phyloP scores from a whole-genome alignment of 179 eudicot genomes.

The Nepenthes alata region DNA sequence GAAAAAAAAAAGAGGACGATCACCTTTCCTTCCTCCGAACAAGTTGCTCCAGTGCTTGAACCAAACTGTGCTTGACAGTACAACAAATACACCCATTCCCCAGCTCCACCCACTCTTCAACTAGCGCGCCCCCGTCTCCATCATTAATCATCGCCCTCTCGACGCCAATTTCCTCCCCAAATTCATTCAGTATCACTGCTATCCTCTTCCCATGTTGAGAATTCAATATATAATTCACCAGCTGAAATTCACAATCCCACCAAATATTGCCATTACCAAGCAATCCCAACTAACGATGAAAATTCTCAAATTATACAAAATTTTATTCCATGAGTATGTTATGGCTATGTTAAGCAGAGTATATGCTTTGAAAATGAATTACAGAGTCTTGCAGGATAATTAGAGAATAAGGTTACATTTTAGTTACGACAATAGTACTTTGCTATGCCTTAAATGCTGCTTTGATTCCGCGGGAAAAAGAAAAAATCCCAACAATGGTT shows the following conservation, averaged over 20 bases:
- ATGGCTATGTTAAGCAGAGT: not conserved
- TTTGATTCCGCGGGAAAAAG: no score
- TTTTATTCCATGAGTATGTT: not conserved
- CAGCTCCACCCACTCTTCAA: conserved; percentile 94
- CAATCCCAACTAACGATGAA: not conserved
- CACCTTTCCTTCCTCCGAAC: conserved; percentile 75
- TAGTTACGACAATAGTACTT: no score
- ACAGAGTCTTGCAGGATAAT: not conserved
- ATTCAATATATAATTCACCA: conserved; percentile 77
- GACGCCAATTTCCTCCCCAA: conserved; percentile 90
- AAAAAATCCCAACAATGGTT: no score
- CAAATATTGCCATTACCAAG: not conserved
- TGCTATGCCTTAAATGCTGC: no score
- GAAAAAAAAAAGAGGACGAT: not conserved
- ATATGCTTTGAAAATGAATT: no score
- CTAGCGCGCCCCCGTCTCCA: conserved; percentile 72
- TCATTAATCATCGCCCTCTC: conserved; percentile 95
- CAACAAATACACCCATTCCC: conserved; percentile 93
- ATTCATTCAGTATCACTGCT: conserved; percentile 87
- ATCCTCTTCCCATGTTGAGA: conserved; percentile 86
- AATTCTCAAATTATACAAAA: no score
- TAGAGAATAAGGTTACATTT: no score
- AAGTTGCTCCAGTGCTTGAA: conserved; percentile 92
- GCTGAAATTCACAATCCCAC: conserved; percentile 14
- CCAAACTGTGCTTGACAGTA: conserved; percentile 85